Conservation (phyloP, 1,284 basidiomycete species). For the Xerocomus amazonicus region DNA sequence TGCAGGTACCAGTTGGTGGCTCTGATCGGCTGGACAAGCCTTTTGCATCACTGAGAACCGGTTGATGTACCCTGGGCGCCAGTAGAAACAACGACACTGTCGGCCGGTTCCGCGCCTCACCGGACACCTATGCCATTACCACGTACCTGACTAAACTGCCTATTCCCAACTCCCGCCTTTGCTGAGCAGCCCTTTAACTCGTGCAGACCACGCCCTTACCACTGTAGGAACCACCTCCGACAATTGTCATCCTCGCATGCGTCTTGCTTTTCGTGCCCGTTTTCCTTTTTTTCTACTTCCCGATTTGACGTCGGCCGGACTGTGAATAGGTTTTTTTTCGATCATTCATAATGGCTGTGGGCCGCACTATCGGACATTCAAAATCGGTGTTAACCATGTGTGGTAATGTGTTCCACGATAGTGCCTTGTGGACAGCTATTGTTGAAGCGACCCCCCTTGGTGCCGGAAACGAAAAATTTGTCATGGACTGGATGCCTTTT, state of each 20-base stretch:
- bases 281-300: neutral
- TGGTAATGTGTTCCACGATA: constrained; percentile 1
- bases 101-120: constrained; percentile 8
- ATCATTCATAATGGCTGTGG: neutral
- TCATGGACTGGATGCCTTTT: neutral
- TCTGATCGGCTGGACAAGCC: constrained; percentile 11
- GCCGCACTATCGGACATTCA: constrained; percentile 2
- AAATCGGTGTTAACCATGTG: neutral
- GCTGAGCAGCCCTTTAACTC: neutral
- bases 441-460: constrained; percentile 1
- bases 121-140: constrained; percentile 5
- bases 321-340: neutral
- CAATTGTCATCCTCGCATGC: too few species aligned
- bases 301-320: constrained; percentile 8
- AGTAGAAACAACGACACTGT: neutral
- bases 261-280: constrained; percentile 12
- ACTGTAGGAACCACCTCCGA: neutral
- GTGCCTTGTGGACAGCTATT: constrained; percentile 11
- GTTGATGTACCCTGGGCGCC: constrained; percentile 1
- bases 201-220: neutral
- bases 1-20: neutral
- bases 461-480: constrained; percentile 1
- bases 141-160: constrained; percentile 5
- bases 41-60: constrained; percentile 1
- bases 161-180: too few species aligned